A percentile compares a stretch with the other conserved stretches of the same genome.
These are phyloP conservation scores for Parasarocladium wereldwijsianum DNA, from an alignment of 2,329 filamentous ascomycete species.

Conservation along the genomic window DNA sequence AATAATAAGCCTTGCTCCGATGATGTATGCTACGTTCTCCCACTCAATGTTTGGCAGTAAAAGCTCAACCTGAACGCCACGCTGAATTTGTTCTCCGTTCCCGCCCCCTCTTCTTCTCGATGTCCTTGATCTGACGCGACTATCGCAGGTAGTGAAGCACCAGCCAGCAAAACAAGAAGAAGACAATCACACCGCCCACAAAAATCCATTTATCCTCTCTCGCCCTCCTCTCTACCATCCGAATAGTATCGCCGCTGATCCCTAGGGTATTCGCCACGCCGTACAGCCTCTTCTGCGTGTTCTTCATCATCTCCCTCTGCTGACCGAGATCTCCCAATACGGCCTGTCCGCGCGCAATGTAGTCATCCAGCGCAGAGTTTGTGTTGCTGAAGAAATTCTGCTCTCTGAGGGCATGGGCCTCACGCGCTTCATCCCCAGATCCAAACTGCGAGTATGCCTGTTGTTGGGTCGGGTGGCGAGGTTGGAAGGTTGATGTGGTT, in stretches of 20 bases:
- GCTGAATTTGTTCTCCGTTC: too few relatives aligned
- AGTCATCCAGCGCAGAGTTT: conserved; percentile 80
- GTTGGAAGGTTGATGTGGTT: conserved; percentile 22
- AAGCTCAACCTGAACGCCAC: not conserved
- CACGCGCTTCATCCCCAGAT: conserved; percentile 51
- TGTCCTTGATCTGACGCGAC: too few relatives aligned
- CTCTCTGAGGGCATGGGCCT: conserved; percentile 75
- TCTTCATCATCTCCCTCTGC: conserved; percentile 90
- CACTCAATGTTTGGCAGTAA: too few relatives aligned
- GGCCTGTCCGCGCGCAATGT: conserved; percentile 77
- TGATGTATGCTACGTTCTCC: too few relatives aligned
- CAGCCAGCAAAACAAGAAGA: conserved; percentile 84
- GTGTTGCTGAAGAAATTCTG: conserved; percentile 76
- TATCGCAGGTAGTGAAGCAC: conserved; percentile 67
- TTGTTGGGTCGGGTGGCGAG: conserved; percentile 19
- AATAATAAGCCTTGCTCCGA: too few relatives aligned
- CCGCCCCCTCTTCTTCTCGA: too few relatives aligned
- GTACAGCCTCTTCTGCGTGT: conserved; percentile 80
- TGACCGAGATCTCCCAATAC: conserved; percentile 79
- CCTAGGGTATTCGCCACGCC: conserved; percentile 88
- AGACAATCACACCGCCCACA: conserved; percentile 69
- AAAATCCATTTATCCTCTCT: conserved; percentile 99
- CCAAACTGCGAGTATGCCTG: conserved; percentile 26
- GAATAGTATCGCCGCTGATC: conserved; percentile 87
- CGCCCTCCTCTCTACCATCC: conserved; percentile 86